Base-by-base conservation (phyloP, 352 stramenopile species). In the Pythium rishiriense region DNA sequence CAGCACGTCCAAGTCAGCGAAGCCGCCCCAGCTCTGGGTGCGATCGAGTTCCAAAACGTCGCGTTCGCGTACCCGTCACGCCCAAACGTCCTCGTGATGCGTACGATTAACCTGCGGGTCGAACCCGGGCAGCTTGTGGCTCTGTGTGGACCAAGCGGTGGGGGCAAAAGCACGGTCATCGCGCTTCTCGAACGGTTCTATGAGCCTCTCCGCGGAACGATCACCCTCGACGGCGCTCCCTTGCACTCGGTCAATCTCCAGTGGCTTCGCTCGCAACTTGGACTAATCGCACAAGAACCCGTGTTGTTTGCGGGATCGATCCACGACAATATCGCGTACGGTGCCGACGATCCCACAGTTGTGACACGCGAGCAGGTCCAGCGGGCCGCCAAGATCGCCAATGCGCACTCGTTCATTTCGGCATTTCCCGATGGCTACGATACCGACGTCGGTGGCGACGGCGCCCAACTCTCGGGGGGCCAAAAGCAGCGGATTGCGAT, bases 381-480 rank as follows among this genome's bases (percentile, higher is more conserved):
- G 21, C 58, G 80, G 28, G 96, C 94, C 21, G 92, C 94, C 1
- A 70, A 85, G 50, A 67, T 97, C 15, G 96, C 96, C 26, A 97
- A 98, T 62, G 94, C 94, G 1, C 80, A 98, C 64, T 74, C 84
- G 19, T 99, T 98, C 67, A 97, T 98, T 71, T 73, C 72, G 0
- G 58, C 59, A 4, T 91, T 99, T 41, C 82, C 94, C 10, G 88
- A 98, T n/a, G 84, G 87, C 14, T 98, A 95, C 70, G 81, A 98
- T 29, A 98, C 96, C 5, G 69, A 88, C 14, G 90, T 99, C 14
- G 94, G 96, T 15, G 92, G 95, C 19, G 78, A 97, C 64, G 83
- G 94, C 10, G 68, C 97, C 21, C 97, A 87, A 55, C 59, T 91
- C 21, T 87, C 75, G 0, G 80, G 82, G 0, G 78, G 83, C 26